Conservation (phyloP, 1,284 basidiomycete species). For the Wolfiporia cocos region DNA sequence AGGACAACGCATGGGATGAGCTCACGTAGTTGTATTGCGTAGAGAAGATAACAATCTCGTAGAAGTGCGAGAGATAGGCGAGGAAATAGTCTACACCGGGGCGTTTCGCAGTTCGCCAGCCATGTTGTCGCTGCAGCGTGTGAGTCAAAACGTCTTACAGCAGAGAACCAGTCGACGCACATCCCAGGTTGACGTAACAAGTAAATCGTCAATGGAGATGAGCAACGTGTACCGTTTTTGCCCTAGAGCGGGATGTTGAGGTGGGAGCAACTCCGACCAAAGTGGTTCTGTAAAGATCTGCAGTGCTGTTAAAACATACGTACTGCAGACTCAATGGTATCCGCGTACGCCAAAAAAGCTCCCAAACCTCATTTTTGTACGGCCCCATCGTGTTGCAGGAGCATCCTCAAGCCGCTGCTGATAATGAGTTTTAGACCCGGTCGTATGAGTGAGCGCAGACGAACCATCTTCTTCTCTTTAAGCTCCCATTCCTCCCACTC, state of each 20-base stretch:
- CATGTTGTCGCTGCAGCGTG: conserved; percentile 61
- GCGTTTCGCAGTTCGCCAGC: conserved; percentile 90
- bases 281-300: conserved; percentile 91
- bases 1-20: conserved; percentile 14
- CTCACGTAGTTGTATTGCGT: conserved; percentile 85
- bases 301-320: neutral
- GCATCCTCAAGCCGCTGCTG: conserved; percentile 34
- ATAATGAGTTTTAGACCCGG: neutral
- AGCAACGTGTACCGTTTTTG: conserved; percentile 91
- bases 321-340: neutral
- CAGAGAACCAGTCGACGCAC: conserved; percentile 39
- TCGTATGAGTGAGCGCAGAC: conserved; percentile 15
- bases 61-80: conserved; percentile 95
- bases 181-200: conserved; percentile 93
- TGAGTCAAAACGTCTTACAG: neutral
- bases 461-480: conserved; percentile 35
- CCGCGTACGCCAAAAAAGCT: conserved; percentile 57
- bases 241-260: conserved; percentile 78
- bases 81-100: conserved; percentile 98
- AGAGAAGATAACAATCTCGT: conserved; percentile 96
- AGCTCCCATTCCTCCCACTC: conserved; percentile 31
- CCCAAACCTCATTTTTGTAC: conserved; percentile 52
- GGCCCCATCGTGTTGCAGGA: conserved; percentile 52
- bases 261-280: conserved; percentile 89
- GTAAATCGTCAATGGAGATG: conserved; percentile 88